Evolutionary conservation across 805 yeast species (phyloP), one percentile per base, ranked within the genome.

Genomic region (Yamadazyma sp.): DNA sequence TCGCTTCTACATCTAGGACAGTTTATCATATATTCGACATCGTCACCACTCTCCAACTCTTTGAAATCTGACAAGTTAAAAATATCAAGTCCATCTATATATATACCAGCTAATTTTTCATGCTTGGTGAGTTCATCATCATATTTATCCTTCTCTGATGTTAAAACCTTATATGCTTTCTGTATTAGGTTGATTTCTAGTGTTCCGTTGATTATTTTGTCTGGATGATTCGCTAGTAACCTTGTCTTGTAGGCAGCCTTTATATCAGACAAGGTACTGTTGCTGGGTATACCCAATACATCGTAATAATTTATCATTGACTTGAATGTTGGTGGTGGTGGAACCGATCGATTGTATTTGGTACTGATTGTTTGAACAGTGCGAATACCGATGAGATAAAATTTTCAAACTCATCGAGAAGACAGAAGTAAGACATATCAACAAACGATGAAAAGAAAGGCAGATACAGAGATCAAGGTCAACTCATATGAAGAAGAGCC

Each of bases 211-310:
- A 27, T 18, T 27, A 17, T 48, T 42, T 88, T 89, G 54, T 91
- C 98, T 1, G 98, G 98, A 56, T 91, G 98, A 2, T 74, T 56
- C 3, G 55, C 50, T 1, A 91, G 62, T 5, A 91, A 67, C 11
- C 73, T 72, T 22, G 55, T 61, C 37, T 70, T 74, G 54, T 89
- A 91, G 0, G 94, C 89, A 7, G 54, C 52, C 43, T 76, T 80
- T 18, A 89, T 67, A 10, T 70, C 75, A 0, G 36, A 46, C 1
- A 36, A 40, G 14, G 58, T 40, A 3, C 75, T 70, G 3, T 57
- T 52, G 2, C 65, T 58, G 0, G 56, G 49, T 1, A 82, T 60
- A 0, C 74, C 81, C n/a, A 87, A 66, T 0, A 81, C 53, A 26
- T 75, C 78, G 50, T 85, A 86, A 13, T 30, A 35, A 21, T 35